Percentiles rank a stretch among this genome's conserved stretches.
These are phyloP conservation scores for Leptographium lundbergii DNA, from an alignment of 2,329 filamentous ascomycete species.

Conservation along the genomic window DNA sequence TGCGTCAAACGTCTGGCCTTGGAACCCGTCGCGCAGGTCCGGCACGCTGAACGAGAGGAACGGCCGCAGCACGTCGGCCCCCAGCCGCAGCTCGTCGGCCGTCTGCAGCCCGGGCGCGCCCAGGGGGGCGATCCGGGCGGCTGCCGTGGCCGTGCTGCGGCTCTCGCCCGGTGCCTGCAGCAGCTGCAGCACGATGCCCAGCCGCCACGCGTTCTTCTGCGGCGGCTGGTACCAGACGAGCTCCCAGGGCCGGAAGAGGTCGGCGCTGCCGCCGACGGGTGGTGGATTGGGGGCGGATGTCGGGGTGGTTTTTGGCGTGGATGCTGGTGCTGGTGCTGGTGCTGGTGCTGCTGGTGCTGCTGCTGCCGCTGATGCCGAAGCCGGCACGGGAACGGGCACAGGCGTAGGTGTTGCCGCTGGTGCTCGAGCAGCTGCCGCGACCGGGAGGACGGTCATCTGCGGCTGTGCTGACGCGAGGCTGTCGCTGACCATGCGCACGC, in stretches of 20 bases:
- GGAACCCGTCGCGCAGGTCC: slow-evolving; percentile 14
- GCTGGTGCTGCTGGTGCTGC: background rate
- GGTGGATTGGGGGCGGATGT: background rate
- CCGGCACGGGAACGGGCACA: slow-evolving; percentile 1
- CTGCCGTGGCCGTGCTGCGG: slow-evolving; percentile 11
- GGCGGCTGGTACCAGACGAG: slow-evolving; percentile 23
- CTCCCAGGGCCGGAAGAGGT: slow-evolving; percentile 21
- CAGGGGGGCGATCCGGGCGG: slow-evolving; percentile 17
- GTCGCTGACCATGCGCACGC: slow-evolving; percentile 19
- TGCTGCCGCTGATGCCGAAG: background rate
- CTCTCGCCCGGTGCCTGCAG: background rate
- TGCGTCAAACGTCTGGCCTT: slow-evolving; percentile 15
- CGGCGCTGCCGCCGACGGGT: slow-evolving; percentile 3
- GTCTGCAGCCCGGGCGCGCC: slow-evolving; percentile 14
- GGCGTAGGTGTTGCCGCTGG: background rate
- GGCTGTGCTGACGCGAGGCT: background rate
- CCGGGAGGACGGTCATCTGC: background rate
- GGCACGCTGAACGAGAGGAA: slow-evolving; percentile 26
- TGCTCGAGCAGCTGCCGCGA: background rate
- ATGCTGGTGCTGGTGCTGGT: background rate
- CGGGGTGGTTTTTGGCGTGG: background rate
- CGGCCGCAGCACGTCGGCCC: slow-evolving; percentile 19
- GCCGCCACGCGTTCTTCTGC: slow-evolving; percentile 19
- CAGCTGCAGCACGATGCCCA: slow-evolving; percentile 20
- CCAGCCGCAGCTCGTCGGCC: slow-evolving; percentile 12